Base-by-base conservation (phyloP, 371 early-diverging fungal genomes). In the Lichtheimia ramosa region DNA sequence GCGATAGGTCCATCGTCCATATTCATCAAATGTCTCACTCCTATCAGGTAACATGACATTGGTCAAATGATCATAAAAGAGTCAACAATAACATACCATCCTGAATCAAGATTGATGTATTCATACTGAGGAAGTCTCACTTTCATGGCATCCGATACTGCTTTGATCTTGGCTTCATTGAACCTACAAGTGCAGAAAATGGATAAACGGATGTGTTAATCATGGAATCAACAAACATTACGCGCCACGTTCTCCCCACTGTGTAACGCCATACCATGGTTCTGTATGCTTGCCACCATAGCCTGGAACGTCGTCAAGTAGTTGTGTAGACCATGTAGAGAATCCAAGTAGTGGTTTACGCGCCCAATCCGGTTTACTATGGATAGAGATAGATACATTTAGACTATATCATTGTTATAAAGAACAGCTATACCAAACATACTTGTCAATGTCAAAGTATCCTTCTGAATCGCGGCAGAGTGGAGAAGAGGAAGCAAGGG, bases 281-380 rank as follows among this genome's bases (percentile, higher is more conserved):
- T 64, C 27, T 8, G 55, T 54, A 24, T 65, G 62, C 25, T 52
- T 58, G 16, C 73, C 73, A 34, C 73, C 73, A 57, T 72, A 72
- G 8, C 73, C 73, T 20, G 69, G 62, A 15, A 72, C 66, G 34
- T 72, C 66, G 51, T 72, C 69, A 24, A 72, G 48, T 13, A 72
- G 51, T 27, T 72, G 73, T 42, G 73, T 72, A 40, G 73, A 72
- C 73, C 73, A 72, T 12, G 73, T 72, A 24, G 73, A 68, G 46
- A 72, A 72, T 1, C 73, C 73, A 2, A 72, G 55, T 25, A 72
- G 43, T 3, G 73, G 73, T 34, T 68, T 68, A 3, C 40, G 24
- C 14, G 67, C 62, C 69, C 69, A 68, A 20, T 58, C 51, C 34
- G 59, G 62, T 54, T 53, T 53, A 10, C 59, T 58, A 20, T 42